Conservation (phyloP, 1,139 yeast genomes). For the Yamadazyma pseudoaaseri region DNA sequence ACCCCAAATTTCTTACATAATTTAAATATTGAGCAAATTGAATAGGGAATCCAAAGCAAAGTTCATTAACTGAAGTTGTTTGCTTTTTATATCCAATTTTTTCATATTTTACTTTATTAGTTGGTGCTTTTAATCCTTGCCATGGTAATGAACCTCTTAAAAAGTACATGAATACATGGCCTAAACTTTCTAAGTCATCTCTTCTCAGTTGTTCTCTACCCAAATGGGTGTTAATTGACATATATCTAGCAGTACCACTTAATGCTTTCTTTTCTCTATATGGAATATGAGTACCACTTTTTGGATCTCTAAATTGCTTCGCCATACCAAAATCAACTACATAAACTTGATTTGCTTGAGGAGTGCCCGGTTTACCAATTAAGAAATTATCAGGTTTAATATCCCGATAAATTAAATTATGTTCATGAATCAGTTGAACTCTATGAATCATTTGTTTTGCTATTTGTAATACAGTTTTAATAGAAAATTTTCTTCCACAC, state of each 20-base stretch:
- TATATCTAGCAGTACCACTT: conserved; percentile 65
- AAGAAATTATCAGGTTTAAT: conserved; percentile 76
- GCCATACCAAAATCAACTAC: conserved; percentile 63
- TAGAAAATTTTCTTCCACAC: conserved; percentile 72
- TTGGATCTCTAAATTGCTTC: conserved; percentile 64
- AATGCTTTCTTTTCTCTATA: conserved; percentile 62
- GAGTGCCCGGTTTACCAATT: conserved; percentile 65
- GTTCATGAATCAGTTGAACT: conserved; percentile 66
- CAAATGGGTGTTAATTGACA: conserved; percentile 65
- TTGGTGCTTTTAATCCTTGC: conserved; percentile 68
- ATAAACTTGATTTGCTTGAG: conserved; percentile 56
- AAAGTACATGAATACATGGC: conserved; percentile 64
- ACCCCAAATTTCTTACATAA: conserved; percentile 66
- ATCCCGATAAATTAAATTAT: conserved; percentile 71
- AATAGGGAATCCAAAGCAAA: conserved; percentile 67
- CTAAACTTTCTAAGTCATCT: conserved; percentile 61
- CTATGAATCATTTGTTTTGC: conserved; percentile 73
- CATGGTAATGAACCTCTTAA: conserved; percentile 60
- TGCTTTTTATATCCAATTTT: conserved; percentile 79
- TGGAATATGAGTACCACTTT: conserved; percentile 58
- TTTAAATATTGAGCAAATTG: conserved; percentile 78
- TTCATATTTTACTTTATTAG: conserved; percentile 78
- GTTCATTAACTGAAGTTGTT: conserved; percentile 64
- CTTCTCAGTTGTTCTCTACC: conserved; percentile 66
- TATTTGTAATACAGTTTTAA: conserved; percentile 69